Percentiles rank a stretch among this genome's conserved stretches.
Conservation (phyloP, 1,284 basidiomycete species). For the Baeospora myosura region DNA sequence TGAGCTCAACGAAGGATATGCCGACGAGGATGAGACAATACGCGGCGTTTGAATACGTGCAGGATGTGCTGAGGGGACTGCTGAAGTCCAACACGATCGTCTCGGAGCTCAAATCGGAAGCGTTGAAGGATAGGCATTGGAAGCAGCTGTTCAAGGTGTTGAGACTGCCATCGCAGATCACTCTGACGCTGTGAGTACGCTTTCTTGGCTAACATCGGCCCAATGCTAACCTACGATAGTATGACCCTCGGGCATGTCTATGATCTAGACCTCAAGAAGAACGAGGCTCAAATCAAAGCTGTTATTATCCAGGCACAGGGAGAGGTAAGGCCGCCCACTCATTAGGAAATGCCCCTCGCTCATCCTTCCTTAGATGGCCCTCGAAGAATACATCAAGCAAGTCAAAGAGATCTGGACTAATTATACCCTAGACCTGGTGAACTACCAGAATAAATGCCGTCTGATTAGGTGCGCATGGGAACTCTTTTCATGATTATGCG, state of each 20-base stretch:
- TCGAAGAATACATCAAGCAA: slow-evolving; percentile 91
- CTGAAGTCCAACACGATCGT: slow-evolving; percentile 89
- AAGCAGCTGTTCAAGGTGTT: slow-evolving; percentile 95
- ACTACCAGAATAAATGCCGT: slow-evolving; percentile 98
- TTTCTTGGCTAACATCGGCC: not conserved
- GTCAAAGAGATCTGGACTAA: slow-evolving; percentile 97
- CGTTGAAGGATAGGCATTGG: slow-evolving; percentile 97
- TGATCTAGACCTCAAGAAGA: slow-evolving; percentile 92
- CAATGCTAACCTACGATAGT: slow-evolving; percentile 30
- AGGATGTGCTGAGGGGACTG: slow-evolving; percentile 80
- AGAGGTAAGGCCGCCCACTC: slow-evolving; percentile 49
- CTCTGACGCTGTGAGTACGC: slow-evolving; percentile 53
- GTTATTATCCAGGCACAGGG: slow-evolving; percentile 97
- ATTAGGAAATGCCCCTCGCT: slow-evolving; percentile 6
- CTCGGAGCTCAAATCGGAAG: slow-evolving; percentile 93
- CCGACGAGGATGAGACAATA: slow-evolving; percentile 99
- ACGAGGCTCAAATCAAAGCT: slow-evolving; percentile 88
- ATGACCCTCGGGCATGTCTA: slow-evolving; percentile 98
- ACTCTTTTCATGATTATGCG: slow-evolving; percentile 1
- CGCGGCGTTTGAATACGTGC: slow-evolving; percentile 96
- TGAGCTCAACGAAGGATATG: slow-evolving; percentile 95
- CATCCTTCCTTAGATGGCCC: slow-evolving; percentile 60
- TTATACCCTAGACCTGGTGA: slow-evolving; percentile 93
- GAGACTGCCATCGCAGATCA: slow-evolving; percentile 58
- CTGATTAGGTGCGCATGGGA: slow-evolving; percentile 71